Percentiles rank a stretch among this genome's conserved stretches.
Conservation (phyloP, 169 alveolate species). For the Cryptosporidium parvum region DNA sequence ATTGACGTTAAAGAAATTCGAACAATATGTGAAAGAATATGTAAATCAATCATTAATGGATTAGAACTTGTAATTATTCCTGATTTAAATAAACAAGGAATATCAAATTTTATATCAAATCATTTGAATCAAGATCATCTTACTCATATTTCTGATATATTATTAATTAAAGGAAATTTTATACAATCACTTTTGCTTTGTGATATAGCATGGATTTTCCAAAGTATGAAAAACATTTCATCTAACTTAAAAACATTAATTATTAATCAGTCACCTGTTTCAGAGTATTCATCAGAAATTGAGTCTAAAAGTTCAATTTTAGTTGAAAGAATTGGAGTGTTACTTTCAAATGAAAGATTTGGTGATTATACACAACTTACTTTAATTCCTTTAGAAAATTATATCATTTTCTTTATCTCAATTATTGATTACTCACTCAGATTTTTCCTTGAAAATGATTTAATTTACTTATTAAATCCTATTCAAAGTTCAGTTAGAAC, state of each 20-base stretch:
- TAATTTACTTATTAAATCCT: slow-evolving; percentile 48
- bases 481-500: slow-evolving; percentile 45
- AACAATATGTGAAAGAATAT: slow-evolving; percentile 29
- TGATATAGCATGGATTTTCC: slow-evolving; percentile 43
- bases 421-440: slow-evolving; percentile 33
- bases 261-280: slow-evolving; percentile 5
- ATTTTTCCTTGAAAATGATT: slow-evolving; percentile 34
- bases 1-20: slow-evolving; percentile 36
- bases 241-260: slow-evolving; percentile 13
- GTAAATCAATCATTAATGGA: slow-evolving; percentile 3
- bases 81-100: not conserved
- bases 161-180: not conserved
- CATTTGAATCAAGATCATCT: not conserved
- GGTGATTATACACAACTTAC: slow-evolving; percentile 11
- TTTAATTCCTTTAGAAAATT: slow-evolving; percentile 23
- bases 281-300: slow-evolving; percentile 32
- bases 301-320: slow-evolving; percentile 12
- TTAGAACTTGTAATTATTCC: not conserved
- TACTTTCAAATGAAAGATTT: slow-evolving; percentile 29
- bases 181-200: slow-evolving; percentile 34
- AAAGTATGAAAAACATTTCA: slow-evolving; percentile 25
- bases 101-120: not conserved
- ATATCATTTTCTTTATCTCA: slow-evolving; percentile 21
- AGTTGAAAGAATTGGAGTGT: not conserved
- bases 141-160: not conserved